Conservation (phyloP, 1,284 basidiomycete genomes). For the Sanghuangporus sanghuang region DNA sequence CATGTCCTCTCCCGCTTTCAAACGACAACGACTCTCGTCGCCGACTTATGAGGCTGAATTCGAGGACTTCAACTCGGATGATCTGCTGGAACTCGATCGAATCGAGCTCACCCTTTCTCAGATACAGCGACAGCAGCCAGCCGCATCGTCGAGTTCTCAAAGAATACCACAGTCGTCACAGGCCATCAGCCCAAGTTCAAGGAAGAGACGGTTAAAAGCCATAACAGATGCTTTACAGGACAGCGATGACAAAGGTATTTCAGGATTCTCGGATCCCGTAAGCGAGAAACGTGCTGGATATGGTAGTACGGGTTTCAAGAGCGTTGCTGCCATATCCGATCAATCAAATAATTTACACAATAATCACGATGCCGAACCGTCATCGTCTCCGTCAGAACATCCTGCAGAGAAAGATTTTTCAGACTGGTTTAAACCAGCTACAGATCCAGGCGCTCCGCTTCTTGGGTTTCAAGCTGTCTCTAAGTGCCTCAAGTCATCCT, state of each 20-base stretch:
- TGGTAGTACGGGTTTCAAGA: not conserved
- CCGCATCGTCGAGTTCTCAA: not conserved
- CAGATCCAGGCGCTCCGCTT: not conserved
- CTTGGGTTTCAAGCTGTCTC: constrained; percentile 12
- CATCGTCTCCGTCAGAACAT: constrained; percentile 37
- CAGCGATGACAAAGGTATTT: not conserved
- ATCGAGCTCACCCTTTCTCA: constrained; percentile 48
- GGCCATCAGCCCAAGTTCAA: not conserved
- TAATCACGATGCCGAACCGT: constrained; percentile 23
- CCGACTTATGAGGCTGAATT: constrained; percentile 62
- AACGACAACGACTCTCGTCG: constrained; percentile 60
- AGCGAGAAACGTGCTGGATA: not conserved
- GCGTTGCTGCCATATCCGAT: not conserved
- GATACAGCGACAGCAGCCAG: not conserved
- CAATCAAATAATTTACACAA: not conserved
- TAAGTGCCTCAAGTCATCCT: not conserved
- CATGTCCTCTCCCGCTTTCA: constrained; percentile 37
- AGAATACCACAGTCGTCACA: constrained; percentile 9
- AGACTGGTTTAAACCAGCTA: constrained; percentile 48
- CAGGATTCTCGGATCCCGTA: not conserved
- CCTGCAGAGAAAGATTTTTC: constrained; percentile 42
- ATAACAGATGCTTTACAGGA: constrained; percentile 6
- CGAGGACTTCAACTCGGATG: constrained; percentile 47
- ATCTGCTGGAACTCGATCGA: constrained; percentile 50
- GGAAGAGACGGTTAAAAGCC: constrained; percentile 7